Percentiles rank a stretch among this genome's conserved stretches.
Conservation (phyloP, 768 basidiomycete genomes). For the Psilocybe subaeruginosa region DNA sequence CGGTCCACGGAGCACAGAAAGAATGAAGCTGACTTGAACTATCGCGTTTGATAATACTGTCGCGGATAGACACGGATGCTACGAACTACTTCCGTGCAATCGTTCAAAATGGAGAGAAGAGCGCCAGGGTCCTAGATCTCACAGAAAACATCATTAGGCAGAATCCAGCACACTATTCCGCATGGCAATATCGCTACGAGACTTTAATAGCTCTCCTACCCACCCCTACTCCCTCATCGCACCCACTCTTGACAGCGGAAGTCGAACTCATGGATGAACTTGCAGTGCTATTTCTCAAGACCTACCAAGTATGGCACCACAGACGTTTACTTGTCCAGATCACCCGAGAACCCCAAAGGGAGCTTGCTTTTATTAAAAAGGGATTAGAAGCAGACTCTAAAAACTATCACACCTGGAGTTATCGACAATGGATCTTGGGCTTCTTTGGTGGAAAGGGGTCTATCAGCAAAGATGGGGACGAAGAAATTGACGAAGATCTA, state of each 20-base stretch:
- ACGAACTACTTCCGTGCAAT: constrained; percentile 92
- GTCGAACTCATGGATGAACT: constrained; percentile 86
- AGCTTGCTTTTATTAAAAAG: constrained; percentile 79
- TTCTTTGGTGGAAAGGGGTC: constrained; percentile 50
- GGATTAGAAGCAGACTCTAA: constrained; percentile 81
- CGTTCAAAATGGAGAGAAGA: constrained; percentile 77
- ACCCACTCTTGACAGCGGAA: constrained; percentile 62
- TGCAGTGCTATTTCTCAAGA: constrained; percentile 84
- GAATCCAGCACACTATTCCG: constrained; percentile 97
- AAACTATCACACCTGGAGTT: constrained; percentile 99
- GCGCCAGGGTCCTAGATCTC: constrained; percentile 77
- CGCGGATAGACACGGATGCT: constrained; percentile 79
- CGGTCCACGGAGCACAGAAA: neutral
- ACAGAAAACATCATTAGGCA: constrained; percentile 88
- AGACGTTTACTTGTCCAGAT: constrained; percentile 73
- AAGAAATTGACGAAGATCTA: constrained; percentile 36
- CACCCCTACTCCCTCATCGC: constrained; percentile 4
- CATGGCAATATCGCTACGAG: constrained; percentile 97
- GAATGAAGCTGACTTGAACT: neutral
- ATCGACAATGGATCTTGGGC: constrained; percentile 92
- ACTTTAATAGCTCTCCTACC: constrained; percentile 70
- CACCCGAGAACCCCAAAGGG: constrained; percentile 55
- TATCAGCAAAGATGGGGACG: constrained; percentile 13
- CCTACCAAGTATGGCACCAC: constrained; percentile 98
- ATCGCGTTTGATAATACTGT: neutral